Conservation (phyloP, 2,329 filamentous ascomycete genomes). For the Alternaria incomplexa region DNA sequence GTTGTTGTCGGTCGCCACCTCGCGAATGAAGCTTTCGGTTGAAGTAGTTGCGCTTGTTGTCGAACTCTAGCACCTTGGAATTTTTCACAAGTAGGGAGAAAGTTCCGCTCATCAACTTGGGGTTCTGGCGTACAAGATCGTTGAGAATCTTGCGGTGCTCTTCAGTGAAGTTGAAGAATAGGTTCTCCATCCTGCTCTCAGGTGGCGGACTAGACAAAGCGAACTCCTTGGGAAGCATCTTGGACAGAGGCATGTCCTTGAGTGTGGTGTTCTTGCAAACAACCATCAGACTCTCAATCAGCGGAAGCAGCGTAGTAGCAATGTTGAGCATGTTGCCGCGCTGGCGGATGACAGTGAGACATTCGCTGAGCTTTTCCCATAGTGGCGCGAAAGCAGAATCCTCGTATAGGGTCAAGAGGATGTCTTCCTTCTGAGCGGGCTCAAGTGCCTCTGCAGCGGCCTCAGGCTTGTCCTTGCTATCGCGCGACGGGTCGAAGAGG, state of each 20-base stretch:
- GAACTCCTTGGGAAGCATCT: slow-evolving; percentile 65
- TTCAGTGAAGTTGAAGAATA: slow-evolving; percentile 98
- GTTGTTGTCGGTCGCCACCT: slow-evolving; percentile 68
- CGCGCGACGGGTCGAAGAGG: slow-evolving; percentile 82
- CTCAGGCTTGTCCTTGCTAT: slow-evolving; percentile 57
- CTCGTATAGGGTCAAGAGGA: slow-evolving; percentile 87
- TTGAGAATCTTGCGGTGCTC: slow-evolving; percentile 98
- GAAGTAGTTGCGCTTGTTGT: slow-evolving; percentile 99
- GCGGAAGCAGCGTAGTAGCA: slow-evolving; percentile 88
- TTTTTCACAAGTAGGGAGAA: slow-evolving; percentile 97
- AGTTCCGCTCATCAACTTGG: slow-evolving; percentile 97
- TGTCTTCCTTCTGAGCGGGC: slow-evolving; percentile 76
- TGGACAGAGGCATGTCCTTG: slow-evolving; percentile 65
- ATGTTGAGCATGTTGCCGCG: slow-evolving; percentile 97
- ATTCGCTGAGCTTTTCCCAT: slow-evolving; percentile 91
- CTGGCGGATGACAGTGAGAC: slow-evolving; percentile 84
- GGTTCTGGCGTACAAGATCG: slow-evolving; percentile 94
- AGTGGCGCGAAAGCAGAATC: slow-evolving; percentile 87
- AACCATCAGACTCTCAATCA: slow-evolving; percentile 98
- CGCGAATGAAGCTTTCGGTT: slow-evolving; percentile 87
- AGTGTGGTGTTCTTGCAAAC: slow-evolving; percentile 97
- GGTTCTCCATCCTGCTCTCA: slow-evolving; percentile 79
- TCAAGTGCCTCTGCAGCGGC: slow-evolving; percentile 58
- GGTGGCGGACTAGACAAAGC: slow-evolving; percentile 77
- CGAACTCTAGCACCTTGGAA: slow-evolving; percentile 97